Conservation (phyloP, 2,329 filamentous ascomycete species). For the Hirsutella rhossiliensis region DNA sequence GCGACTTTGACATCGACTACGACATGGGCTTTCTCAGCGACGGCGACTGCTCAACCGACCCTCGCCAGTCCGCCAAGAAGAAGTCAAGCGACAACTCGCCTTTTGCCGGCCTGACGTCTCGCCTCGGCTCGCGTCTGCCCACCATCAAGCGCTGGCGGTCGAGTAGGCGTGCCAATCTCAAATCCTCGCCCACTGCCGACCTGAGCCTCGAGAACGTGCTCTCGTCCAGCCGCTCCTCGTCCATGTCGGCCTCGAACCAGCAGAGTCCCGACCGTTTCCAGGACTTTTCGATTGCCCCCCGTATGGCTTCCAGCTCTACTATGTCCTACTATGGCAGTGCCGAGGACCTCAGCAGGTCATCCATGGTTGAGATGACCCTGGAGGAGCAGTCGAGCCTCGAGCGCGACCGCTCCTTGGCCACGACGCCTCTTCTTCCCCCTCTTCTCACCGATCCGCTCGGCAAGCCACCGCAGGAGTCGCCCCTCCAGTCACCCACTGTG, state of each 20-base stretch:
- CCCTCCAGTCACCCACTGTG: slow-evolving; percentile 67
- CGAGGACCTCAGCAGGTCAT: slow-evolving; percentile 37
- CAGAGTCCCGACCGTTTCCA: slow-evolving; percentile 28
- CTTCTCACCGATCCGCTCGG: slow-evolving; percentile 51
- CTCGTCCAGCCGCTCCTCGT: slow-evolving; percentile 69
- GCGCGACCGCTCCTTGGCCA: slow-evolving; percentile 50
- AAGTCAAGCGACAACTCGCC: slow-evolving; percentile 45
- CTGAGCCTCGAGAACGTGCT: slow-evolving; percentile 69
- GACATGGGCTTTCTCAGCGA: slow-evolving; percentile 57
- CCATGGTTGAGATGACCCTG: slow-evolving; percentile 29
- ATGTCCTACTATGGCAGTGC: slow-evolving; percentile 41
- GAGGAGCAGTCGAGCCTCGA: slow-evolving; percentile 36
- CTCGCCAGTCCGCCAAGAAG: slow-evolving; percentile 38
- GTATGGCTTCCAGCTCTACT: slow-evolving; percentile 48
- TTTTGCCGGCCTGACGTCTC: slow-evolving; percentile 49
- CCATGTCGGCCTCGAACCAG: slow-evolving; percentile 51
- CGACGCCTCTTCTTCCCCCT: slow-evolving; percentile 77
- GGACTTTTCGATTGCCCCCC: slow-evolving; percentile 26
- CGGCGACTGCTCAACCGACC: slow-evolving; percentile 37
- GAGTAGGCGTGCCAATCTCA: slow-evolving; percentile 29
- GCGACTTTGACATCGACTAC: slow-evolving; percentile 43
- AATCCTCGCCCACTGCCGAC: slow-evolving; percentile 61
- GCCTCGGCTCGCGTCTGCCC: slow-evolving; percentile 51
- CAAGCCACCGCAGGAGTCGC: slow-evolving; percentile 55
- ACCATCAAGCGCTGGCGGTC: slow-evolving; percentile 39